Evolutionary conservation across 1,284 basidiomycete genomes (phyloP).

Genomic region (Cryptococcus sp.): DNA sequence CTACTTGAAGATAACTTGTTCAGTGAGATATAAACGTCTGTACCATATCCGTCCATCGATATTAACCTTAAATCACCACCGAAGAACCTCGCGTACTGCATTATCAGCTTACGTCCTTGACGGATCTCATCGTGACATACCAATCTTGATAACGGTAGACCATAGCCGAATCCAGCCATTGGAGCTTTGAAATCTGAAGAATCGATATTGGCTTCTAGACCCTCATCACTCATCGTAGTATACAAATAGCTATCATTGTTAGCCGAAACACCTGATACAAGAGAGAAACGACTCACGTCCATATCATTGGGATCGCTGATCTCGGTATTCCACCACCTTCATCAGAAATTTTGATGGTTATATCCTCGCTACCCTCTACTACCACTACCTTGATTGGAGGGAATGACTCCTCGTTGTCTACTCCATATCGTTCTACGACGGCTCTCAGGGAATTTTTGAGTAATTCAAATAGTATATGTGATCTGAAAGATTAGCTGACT

Average conservation of each 20-base stretch:
- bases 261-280: not conserved
- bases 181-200: constrained; percentile 95
- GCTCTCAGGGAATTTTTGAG: constrained; percentile 97
- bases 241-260: constrained; percentile 58
- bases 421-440: constrained; percentile 81
- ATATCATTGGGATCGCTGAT: constrained; percentile 89
- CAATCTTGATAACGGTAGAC: constrained; percentile 81
- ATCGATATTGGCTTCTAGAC: constrained; percentile 79
- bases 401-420: constrained; percentile 71
- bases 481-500: constrained; percentile 27
- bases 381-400: constrained; percentile 97
- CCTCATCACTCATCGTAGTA: constrained; percentile 90
- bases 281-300: constrained; percentile 70
- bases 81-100: constrained; percentile 87
- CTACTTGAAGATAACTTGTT: constrained; percentile 42
- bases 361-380: constrained; percentile 87
- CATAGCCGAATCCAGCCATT: constrained; percentile 97
- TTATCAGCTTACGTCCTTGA: not conserved
- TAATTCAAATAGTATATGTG: constrained; percentile 97
- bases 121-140: constrained; percentile 51
- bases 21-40: constrained; percentile 48
- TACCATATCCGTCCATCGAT: constrained; percentile 95
- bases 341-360: constrained; percentile 96
- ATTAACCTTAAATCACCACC: constrained; percentile 94
- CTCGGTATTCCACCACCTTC: constrained; percentile 95